phyloP scores from a whole-genome alignment of 1,139 yeast genomes.

The Saccharomyces hybrid region DNA sequence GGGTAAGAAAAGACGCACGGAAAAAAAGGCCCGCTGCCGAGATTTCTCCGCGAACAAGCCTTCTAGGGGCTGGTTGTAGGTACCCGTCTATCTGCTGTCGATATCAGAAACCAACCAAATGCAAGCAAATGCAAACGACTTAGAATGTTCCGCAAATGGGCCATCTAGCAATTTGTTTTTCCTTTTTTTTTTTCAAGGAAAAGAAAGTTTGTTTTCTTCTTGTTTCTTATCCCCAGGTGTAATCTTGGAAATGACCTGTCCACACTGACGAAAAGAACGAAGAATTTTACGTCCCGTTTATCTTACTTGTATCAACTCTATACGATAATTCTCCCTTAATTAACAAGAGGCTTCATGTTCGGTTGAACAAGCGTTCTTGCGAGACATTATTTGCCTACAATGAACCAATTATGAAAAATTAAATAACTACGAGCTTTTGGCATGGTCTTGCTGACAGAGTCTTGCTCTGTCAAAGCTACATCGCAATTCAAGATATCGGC shows the following conservation, averaged over 20 bases:
- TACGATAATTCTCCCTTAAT: no score
- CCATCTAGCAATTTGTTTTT: not conserved
- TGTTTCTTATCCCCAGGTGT: no score
- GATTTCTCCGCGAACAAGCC: not conserved
- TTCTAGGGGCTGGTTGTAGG: not conserved
- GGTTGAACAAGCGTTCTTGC: no score
- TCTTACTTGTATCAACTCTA: no score
- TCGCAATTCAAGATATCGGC: not conserved
- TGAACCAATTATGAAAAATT: no score
- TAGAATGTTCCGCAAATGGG: not conserved
- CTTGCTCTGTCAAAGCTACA: not conserved
- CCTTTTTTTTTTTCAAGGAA: not conserved
- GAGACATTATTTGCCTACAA: no score
- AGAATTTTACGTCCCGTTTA: no score
- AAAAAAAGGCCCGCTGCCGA: not conserved
- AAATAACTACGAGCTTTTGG: no score
- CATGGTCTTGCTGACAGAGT: not conserved
- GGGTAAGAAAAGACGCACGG: not conserved
- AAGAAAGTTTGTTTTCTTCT: no score
- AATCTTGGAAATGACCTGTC: no score
- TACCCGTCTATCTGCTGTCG: not conserved
- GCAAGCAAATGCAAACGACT: not conserved
- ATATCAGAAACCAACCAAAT: not conserved
- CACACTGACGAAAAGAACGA: no score
- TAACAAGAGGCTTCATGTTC: no score